Conservation (phyloP, 2,329 filamentous ascomycete genomes). For the Fusarium sarcochroum region DNA sequence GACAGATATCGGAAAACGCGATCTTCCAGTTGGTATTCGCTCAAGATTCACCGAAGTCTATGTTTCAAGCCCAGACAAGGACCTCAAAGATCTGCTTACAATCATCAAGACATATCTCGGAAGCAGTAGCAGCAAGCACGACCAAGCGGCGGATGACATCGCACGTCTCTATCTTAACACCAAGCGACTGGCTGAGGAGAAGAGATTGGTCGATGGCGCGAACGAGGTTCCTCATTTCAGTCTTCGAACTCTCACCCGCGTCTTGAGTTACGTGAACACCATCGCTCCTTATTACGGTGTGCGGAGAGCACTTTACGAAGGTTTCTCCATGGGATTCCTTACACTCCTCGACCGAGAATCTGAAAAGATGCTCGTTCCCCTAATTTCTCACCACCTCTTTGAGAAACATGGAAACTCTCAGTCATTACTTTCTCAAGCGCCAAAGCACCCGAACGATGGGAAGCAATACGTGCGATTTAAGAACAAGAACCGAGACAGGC, state of each 20-base stretch:
- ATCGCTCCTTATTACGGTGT: slow-evolving; percentile 88
- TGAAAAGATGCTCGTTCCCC: slow-evolving; percentile 80
- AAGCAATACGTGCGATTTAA: slow-evolving; percentile 84
- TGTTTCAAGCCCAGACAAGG: slow-evolving; percentile 89
- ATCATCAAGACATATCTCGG: slow-evolving; percentile 93
- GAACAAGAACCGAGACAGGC: slow-evolving; percentile 73
- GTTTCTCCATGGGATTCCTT: slow-evolving; percentile 97
- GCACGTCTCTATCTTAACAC: slow-evolving; percentile 90
- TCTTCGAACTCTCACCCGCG: slow-evolving; percentile 91
- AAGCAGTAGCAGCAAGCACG: slow-evolving; percentile 77
- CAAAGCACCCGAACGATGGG: slow-evolving; percentile 82
- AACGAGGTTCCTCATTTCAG: slow-evolving; percentile 98
- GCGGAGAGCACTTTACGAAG: slow-evolving; percentile 89
- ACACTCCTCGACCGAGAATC: slow-evolving; percentile 89
- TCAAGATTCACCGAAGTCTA: slow-evolving; percentile 97
- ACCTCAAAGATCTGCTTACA: slow-evolving; percentile 86
- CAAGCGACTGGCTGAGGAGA: slow-evolving; percentile 83
- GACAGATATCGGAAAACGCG: slow-evolving; percentile 96
- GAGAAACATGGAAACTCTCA: slow-evolving; percentile 75
- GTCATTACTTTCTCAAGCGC: slow-evolving; percentile 82
- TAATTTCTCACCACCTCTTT: slow-evolving; percentile 86
- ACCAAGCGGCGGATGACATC: slow-evolving; percentile 83
- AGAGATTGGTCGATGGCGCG: slow-evolving; percentile 91
- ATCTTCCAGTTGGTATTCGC: slow-evolving; percentile 88
- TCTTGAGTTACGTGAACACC: slow-evolving; percentile 88